Evolutionary conservation across 345 rosid genomes (phyloP).

Genomic region (Salix caprea): DNA sequence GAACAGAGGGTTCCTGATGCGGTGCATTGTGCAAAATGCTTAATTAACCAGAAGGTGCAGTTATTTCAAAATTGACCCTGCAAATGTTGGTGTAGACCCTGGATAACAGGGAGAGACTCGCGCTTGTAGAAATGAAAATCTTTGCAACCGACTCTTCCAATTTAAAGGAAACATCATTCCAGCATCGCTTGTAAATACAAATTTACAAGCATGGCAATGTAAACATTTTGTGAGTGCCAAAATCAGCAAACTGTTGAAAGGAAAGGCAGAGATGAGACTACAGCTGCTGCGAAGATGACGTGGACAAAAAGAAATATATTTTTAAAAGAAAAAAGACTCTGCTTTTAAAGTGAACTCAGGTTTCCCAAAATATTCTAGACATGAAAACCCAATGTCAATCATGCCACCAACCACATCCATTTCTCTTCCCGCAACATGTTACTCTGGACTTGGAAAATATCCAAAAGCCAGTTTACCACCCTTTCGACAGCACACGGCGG

Average conservation of each 20-base stretch:
- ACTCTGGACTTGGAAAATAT: not conserved
- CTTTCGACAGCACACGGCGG: conserved; percentile 10
- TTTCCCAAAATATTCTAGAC: conserved; percentile 16
- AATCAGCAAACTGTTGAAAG: conserved; percentile 10
- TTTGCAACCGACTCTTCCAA: not conserved
- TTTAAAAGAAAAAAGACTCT: not conserved
- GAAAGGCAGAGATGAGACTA: not conserved
- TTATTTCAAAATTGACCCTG: not conserved
- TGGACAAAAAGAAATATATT: not conserved
- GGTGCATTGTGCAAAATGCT: no score
- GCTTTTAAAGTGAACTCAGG: conserved; percentile 4
- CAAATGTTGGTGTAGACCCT: not conserved
- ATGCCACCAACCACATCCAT: not conserved
- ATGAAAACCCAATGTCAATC: conserved; percentile 13
- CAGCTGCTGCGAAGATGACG: not conserved
- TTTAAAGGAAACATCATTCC: not conserved
- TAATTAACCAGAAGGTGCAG: no score
- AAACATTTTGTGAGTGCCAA: conserved; percentile 19
- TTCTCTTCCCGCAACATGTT: not conserved
- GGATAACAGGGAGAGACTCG: not conserved
- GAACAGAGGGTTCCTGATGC: no score
- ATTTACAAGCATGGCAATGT: not conserved
- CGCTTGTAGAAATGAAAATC: not conserved
- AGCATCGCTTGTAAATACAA: conserved; percentile 2
- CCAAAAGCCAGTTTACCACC: conserved; percentile 17